Evolutionary conservation across 306 rosid genomes (phyloP).

Genomic region (Prunus mume): DNA sequence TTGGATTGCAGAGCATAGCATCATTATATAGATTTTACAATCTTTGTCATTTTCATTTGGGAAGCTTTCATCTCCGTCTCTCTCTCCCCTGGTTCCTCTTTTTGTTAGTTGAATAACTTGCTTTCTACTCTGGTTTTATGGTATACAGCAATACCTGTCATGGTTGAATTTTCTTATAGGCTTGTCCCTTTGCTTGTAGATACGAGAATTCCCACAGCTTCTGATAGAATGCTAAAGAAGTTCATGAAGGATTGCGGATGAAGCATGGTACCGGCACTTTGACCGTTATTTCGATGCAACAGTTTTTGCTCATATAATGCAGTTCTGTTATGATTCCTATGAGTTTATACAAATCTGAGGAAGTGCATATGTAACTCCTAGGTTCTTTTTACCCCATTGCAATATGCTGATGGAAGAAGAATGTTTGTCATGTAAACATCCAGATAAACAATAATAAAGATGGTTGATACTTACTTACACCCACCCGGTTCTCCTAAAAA

Average conservation of each 20-base stretch:
- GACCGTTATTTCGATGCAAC: background rate
- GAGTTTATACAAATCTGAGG: background rate
- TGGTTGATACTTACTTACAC: too few relatives aligned
- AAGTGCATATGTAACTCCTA: background rate
- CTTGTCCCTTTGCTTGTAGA: background rate
- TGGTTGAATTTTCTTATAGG: slow-evolving; percentile 4
- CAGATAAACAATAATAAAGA: too few relatives aligned
- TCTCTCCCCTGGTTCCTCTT: background rate
- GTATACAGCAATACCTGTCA: background rate
- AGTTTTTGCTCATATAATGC: background rate
- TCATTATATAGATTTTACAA: background rate
- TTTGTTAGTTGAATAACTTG: background rate
- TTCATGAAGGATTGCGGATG: background rate
- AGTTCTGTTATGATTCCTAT: background rate
- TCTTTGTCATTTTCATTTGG: background rate
- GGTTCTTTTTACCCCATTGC: background rate
- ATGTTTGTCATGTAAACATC: background rate
- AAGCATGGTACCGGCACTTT: background rate
- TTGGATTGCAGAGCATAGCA: slow-evolving; percentile 2
- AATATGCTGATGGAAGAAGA: slow-evolving; percentile 1
- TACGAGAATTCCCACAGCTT: background rate
- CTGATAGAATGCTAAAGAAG: background rate
- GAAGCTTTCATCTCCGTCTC: background rate
- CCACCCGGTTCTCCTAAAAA: too few relatives aligned
- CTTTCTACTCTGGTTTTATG: background rate